phyloP scores from a whole-genome alignment of 805 yeast genomes.

The Diddensiella santjacobensis region DNA sequence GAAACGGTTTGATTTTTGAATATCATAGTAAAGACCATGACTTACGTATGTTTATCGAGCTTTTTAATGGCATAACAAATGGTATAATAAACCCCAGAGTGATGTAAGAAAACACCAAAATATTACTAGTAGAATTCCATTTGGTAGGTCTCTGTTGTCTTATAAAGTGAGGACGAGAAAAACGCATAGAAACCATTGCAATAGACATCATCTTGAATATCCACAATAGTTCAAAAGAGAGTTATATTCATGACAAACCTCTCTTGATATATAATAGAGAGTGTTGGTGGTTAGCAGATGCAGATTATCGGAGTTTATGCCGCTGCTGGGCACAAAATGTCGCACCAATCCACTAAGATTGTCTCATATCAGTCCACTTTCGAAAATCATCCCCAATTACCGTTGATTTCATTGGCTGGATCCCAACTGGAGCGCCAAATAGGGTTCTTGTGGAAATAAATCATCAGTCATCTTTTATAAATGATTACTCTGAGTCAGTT shows the following conservation, averaged over 20 bases:
- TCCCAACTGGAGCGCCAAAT: no score
- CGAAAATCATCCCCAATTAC: neutral
- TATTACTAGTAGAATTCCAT: neutral
- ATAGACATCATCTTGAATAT: neutral
- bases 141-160: neutral
- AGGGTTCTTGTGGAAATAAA: no score
- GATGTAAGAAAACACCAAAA: conserved; percentile 26
- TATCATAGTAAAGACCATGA: neutral
- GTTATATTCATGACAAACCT: no score
- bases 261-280: no score
- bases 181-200: conserved; percentile 1
- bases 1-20: neutral
- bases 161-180: neutral
- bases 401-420: neutral
- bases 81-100: conserved; percentile 28
- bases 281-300: no score
- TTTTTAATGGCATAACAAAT: conserved; percentile 30
- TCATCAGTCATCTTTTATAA: no score
- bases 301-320: neutral
- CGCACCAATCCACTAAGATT: neutral
- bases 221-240: no score
- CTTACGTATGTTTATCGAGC: conserved; percentile 16
- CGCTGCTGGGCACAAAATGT: neutral
- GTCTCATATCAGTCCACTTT: neutral
- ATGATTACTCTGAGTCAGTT: no score